phyloP scores from a whole-genome alignment of 495 filamentous ascomycete genomes.

The Massariosphaeria phaeospora region DNA sequence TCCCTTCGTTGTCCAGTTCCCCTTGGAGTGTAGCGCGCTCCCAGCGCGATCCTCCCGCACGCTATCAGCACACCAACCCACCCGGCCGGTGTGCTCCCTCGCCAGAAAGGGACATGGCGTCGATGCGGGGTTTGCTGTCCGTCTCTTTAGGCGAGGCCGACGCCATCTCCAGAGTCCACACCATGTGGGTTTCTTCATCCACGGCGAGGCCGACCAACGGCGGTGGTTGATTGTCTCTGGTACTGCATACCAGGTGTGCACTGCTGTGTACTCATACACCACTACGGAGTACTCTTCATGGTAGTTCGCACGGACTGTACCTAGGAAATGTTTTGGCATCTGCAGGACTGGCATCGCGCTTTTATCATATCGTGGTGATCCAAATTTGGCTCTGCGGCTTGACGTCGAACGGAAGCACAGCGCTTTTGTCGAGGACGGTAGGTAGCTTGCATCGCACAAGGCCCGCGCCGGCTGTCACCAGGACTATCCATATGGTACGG shows the following conservation, averaged over 20 bases:
- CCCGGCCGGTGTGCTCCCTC: background rate
- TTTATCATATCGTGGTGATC: background rate
- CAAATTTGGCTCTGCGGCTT: constrained; percentile 3
- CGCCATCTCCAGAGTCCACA: background rate
- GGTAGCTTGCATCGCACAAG: constrained; percentile 15
- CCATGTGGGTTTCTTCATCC: too few relatives aligned
- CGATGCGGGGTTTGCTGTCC: constrained; percentile 14
- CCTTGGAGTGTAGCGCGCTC: constrained; percentile 1
- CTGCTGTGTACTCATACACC: background rate
- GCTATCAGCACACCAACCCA: constrained; percentile 1
- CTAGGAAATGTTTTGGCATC: background rate
- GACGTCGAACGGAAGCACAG: background rate
- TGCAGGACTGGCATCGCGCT: background rate
- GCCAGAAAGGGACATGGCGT: background rate
- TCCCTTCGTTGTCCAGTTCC: background rate
- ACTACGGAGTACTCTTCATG: background rate
- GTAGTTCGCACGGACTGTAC: background rate
- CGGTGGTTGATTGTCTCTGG: background rate
- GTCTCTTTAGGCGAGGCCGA: constrained; percentile 15
- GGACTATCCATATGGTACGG: constrained; percentile 15
- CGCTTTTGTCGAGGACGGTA: constrained; percentile 18
- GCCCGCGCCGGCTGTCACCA: constrained; percentile 8
- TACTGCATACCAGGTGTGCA: background rate
- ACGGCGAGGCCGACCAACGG: constrained; percentile 17
- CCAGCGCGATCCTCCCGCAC: background rate